A percentile compares a stretch with the other conserved stretches of the same genome.
Conservation (phyloP, 371 early-diverging fungal species). For the Mucor saturninus region DNA sequence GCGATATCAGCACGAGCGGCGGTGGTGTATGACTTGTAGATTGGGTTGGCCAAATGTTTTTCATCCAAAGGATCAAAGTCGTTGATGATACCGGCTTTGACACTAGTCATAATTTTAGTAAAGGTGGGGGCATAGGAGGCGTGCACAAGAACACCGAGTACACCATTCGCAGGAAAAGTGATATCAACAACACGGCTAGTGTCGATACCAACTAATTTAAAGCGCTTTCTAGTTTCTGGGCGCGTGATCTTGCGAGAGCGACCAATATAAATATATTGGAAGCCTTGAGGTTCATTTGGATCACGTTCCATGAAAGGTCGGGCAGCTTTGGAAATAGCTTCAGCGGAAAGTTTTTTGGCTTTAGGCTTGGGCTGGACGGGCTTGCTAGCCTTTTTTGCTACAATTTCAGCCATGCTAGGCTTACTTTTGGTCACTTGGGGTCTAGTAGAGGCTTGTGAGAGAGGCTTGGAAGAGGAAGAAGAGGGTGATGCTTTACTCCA, state of each 20-base stretch:
- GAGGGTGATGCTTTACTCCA: too few relatives aligned
- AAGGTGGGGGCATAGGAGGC: neutral
- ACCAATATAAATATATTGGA: neutral
- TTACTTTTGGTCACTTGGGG: too few relatives aligned
- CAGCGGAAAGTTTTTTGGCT: too few relatives aligned
- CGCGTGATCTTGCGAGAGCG: neutral
- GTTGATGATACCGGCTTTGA: neutral
- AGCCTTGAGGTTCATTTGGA: neutral
- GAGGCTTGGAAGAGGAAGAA: too few relatives aligned
- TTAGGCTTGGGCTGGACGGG: too few relatives aligned
- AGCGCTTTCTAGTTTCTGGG: neutral
- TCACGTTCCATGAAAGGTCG: neutral
- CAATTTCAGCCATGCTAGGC: too few relatives aligned
- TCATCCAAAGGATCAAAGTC: neutral
- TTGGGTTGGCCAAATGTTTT: neutral
- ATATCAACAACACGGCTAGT: slow-evolving; percentile 16
- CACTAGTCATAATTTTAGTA: neutral
- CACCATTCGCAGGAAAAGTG: slow-evolving; percentile 3
- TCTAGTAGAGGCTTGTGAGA: too few relatives aligned
- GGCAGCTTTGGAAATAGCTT: too few relatives aligned
- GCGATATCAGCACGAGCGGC: neutral
- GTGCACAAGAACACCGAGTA: slow-evolving; percentile 1
- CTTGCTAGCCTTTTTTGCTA: too few relatives aligned
- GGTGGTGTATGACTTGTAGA: neutral
- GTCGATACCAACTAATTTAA: slow-evolving; percentile 8